A percentile compares a stretch with the other conserved stretches of the same genome.
Evolutionary conservation across 139 green algal species (phyloP).

Genomic region (Chlorella sp.): DNA sequence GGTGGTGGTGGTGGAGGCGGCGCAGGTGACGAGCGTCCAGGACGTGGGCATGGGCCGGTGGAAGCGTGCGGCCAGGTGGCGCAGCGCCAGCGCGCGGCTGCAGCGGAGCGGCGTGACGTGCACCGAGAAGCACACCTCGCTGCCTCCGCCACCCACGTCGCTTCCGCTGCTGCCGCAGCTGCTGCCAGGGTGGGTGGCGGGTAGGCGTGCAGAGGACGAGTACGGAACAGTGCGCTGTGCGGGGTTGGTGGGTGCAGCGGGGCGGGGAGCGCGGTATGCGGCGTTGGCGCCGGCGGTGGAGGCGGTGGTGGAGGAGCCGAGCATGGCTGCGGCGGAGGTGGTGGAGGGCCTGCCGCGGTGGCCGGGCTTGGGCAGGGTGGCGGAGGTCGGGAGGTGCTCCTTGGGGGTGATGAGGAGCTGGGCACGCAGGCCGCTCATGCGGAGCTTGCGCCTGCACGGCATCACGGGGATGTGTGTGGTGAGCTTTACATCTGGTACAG

Average conservation of each 20-base stretch:
- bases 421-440: constrained; percentile 35
- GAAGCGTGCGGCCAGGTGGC: constrained; percentile 55
- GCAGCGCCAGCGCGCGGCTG: constrained; percentile 65
- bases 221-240: too few species aligned
- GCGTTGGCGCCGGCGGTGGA: neutral
- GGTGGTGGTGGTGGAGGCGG: neutral
- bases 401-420: constrained; percentile 25
- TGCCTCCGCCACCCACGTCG: neutral
- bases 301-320: neutral
- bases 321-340: neutral
- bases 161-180: neutral
- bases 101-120: constrained; percentile 79
- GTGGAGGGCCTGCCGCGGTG: neutral
- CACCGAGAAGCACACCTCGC: constrained; percentile 30
- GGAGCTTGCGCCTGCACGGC: constrained; percentile 32
- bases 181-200: neutral
- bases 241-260: too few species aligned
- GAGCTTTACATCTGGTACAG: too few species aligned
- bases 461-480: too few species aligned
- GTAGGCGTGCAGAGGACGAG: neutral
- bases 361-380: neutral
- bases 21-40: constrained; percentile 33
- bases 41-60: constrained; percentile 28
- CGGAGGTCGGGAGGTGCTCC: neutral
- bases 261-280: too few species aligned